phyloP scores from a whole-genome alignment of 2,329 filamentous ascomycete species.

The Leptographium radiaticola region DNA sequence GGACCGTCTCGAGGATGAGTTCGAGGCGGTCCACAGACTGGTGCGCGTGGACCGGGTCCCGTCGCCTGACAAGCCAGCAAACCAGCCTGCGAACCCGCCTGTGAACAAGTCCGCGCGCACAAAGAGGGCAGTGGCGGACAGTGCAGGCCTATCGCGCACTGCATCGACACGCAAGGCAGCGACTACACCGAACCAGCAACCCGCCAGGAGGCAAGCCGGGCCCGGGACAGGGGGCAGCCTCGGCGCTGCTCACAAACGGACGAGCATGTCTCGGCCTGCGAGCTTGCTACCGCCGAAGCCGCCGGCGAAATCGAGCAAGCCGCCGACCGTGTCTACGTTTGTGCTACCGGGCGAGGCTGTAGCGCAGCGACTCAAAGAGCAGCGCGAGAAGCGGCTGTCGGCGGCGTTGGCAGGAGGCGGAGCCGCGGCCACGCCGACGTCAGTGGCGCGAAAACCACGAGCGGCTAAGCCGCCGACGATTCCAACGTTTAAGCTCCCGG shows the following conservation, averaged over 20 bases:
- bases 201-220: neutral
- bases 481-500: constrained; percentile 48
- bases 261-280: constrained; percentile 20
- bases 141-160: constrained; percentile 17
- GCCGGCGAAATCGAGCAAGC: constrained; percentile 38
- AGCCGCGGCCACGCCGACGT: constrained; percentile 12
- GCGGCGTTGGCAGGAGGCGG: neutral
- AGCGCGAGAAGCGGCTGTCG: constrained; percentile 41
- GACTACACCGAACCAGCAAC: constrained; percentile 19
- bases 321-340: constrained; percentile 41
- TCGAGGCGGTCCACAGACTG: constrained; percentile 38
- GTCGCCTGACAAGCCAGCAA: constrained; percentile 18
- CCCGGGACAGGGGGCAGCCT: constrained; percentile 15
- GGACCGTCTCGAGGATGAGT: constrained; percentile 47
- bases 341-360: constrained; percentile 52
- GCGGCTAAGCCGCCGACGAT: constrained; percentile 38
- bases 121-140: constrained; percentile 3
- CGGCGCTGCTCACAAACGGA: constrained; percentile 15
- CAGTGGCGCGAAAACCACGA: constrained; percentile 27
- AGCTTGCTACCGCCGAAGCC: constrained; percentile 33
- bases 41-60: constrained; percentile 21
- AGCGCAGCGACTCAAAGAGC: constrained; percentile 42
- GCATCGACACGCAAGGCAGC: constrained; percentile 28
- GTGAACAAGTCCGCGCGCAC: neutral
- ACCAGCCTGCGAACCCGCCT: neutral